Conservation (phyloP, 2,329 filamentous ascomycete species). For the Microdochium nivale region DNA sequence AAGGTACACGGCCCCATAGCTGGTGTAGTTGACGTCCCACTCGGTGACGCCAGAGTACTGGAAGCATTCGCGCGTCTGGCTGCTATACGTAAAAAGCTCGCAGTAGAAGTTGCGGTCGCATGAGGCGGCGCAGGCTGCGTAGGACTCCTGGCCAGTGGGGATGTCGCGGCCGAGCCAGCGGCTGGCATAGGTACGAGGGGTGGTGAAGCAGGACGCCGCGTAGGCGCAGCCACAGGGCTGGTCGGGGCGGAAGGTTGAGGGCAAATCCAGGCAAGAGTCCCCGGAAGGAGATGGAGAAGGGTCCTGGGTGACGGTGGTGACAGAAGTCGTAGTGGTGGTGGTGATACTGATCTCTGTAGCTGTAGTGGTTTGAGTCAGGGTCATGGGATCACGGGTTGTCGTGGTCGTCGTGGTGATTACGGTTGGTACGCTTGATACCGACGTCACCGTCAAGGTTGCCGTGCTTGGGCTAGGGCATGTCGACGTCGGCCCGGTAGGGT, state of each 20-base stretch:
- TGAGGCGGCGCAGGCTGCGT: background rate
- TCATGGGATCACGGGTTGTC: background rate
- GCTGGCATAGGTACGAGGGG: background rate
- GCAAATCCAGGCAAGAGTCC: background rate
- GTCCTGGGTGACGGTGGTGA: background rate
- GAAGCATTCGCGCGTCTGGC: background rate
- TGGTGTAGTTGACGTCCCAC: background rate
- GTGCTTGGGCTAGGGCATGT: background rate
- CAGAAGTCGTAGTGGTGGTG: background rate
- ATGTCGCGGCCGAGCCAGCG: background rate
- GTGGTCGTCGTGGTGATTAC: background rate
- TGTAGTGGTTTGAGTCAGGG: background rate
- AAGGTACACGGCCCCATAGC: too few species aligned
- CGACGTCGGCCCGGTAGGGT: background rate
- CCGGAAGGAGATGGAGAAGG: background rate
- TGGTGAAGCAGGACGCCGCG: background rate
- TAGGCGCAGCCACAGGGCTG: background rate
- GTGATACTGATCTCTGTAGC: background rate
- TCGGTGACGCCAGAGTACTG: background rate
- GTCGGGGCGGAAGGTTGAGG: background rate
- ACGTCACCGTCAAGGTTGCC: background rate
- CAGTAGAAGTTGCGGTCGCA: background rate
- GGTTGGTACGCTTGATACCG: background rate
- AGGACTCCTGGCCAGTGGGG: background rate
- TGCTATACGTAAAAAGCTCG: background rate